Percentiles rank a stretch among this genome's conserved stretches.
phyloP scores from a whole-genome alignment of 2,329 filamentous ascomycete genomes.

The Colletotrichum filicis region DNA sequence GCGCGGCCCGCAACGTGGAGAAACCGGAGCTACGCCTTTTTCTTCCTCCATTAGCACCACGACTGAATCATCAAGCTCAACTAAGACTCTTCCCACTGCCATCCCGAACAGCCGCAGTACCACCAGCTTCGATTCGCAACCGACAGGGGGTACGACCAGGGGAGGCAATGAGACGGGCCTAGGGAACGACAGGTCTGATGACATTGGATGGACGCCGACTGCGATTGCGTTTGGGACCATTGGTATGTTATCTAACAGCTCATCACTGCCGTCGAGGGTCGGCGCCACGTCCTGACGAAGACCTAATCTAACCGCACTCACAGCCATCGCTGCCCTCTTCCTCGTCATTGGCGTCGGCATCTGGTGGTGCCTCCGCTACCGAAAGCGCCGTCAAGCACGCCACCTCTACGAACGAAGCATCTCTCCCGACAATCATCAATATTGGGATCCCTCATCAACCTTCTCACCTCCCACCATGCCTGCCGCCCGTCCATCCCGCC shows the following conservation, averaged over 20 bases:
- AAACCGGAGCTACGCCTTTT: not conserved
- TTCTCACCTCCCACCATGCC: slow-evolving; percentile 20
- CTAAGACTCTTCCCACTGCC: slow-evolving; percentile 1
- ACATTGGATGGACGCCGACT: slow-evolving; percentile 27
- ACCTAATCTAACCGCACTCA: not conserved
- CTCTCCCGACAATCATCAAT: not conserved
- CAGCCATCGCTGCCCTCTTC: slow-evolving; percentile 25
- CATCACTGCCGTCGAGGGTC: not conserved
- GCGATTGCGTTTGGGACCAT: slow-evolving; percentile 34
- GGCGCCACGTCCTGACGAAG: too few relatives aligned
- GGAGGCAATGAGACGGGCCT: slow-evolving; percentile 23
- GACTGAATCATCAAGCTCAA: not conserved
- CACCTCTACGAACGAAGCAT: slow-evolving; percentile 3
- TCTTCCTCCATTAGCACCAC: not conserved
- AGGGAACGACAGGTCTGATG: not conserved
- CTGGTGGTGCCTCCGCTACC: slow-evolving; percentile 33
- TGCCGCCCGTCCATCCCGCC: not conserved
- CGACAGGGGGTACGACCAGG: not conserved
- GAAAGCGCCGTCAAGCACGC: slow-evolving; percentile 13
- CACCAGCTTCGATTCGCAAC: not conserved
- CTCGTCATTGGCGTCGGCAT: slow-evolving; percentile 27
- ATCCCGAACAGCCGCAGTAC: slow-evolving; percentile 2
- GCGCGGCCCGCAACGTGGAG: not conserved
- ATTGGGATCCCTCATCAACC: slow-evolving; percentile 18
- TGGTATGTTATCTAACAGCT: not conserved